Evolutionary conservation across 2,329 filamentous ascomycete genomes (phyloP), one percentile per base, ranked within the genome.

Genomic region (Fusarium sterilihyphosum): DNA sequence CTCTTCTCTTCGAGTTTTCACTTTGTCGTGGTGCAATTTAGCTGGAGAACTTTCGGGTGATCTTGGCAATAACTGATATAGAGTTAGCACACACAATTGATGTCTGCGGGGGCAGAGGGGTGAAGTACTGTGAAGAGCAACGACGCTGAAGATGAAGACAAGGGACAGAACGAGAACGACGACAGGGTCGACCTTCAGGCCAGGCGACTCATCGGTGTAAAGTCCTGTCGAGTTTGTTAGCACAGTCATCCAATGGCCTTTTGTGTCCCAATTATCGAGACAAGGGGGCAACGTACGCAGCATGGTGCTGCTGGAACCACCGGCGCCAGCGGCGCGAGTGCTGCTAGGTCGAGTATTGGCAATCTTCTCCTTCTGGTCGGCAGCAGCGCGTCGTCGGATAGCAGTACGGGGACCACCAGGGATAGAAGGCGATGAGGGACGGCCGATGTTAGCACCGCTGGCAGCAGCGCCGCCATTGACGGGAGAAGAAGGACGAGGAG

Each of bases 131-230:
- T 99, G 96, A 82, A 99, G 89, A 78, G 95, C 95, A 81, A 99
- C 96, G 82, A 99, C 96, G 81, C 93, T 96, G 88, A 99, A 98
- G 85, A 99, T 99, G 86, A 99, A 99, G 73, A 97, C 96, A 80
- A 99, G 91, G 81, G 94, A 97, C 79, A 99, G 89, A 78, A 98
- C 96, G 81, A 99, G 90, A 75, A 99, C 96, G 76, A 99, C 95
- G 69, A 99, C 96, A 29, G 96, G 96, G 84, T 99, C 96, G 76
- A 99, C 96, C 88, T 98, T 98, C 80, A 99, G 88, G 73, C 96
- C 96, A 67, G 96, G 96, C 76, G 94, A 97, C 88, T 99, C 96
- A 83, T 99, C 96, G 67, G 96, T 99, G 91, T 99, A 99, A 50
- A 99, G 92, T 85, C 91, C 93, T 95, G 70, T 49, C 70, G 37